These are phyloP conservation scores for Haplosporangium sp. DNA, from an alignment of 371 early-diverging fungal species.

Conservation along the genomic window DNA sequence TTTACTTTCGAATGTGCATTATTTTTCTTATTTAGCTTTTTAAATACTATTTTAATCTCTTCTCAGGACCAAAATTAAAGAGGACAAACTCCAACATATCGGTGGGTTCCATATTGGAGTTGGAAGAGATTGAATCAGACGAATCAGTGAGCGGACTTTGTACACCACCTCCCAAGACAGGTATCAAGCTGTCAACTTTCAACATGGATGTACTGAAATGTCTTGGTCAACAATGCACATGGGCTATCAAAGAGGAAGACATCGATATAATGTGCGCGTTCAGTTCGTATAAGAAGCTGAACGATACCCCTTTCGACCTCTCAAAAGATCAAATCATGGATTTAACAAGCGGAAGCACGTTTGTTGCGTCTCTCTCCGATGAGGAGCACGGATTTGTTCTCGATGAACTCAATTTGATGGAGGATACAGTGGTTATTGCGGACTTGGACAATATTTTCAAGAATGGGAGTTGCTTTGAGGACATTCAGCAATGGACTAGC, in stretches of 20 bases:
- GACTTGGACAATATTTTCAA: neutral
- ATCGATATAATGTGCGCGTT: neutral
- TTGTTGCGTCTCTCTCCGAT: neutral
- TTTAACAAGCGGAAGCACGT: neutral
- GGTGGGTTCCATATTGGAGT: neutral
- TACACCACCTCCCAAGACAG: neutral
- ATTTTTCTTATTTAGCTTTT: neutral
- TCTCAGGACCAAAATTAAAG: neutral
- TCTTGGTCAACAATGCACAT: neutral
- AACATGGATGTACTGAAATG: neutral
- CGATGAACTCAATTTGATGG: neutral
- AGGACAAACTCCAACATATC: neutral
- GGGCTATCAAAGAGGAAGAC: neutral
- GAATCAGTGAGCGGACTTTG: neutral
- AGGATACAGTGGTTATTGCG: neutral
- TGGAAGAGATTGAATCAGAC: neutral
- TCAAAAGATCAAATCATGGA: slow-evolving; percentile 1
- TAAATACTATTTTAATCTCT: neutral
- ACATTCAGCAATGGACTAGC: neutral
- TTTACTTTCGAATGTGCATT: neutral
- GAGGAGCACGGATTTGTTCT: neutral
- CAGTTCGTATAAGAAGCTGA: neutral
- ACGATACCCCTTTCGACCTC: neutral
- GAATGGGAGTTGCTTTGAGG: neutral
- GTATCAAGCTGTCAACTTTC: neutral